phyloP scores from a whole-genome alignment of 768 basidiomycete species.

The Boletus vinaceobasis region DNA sequence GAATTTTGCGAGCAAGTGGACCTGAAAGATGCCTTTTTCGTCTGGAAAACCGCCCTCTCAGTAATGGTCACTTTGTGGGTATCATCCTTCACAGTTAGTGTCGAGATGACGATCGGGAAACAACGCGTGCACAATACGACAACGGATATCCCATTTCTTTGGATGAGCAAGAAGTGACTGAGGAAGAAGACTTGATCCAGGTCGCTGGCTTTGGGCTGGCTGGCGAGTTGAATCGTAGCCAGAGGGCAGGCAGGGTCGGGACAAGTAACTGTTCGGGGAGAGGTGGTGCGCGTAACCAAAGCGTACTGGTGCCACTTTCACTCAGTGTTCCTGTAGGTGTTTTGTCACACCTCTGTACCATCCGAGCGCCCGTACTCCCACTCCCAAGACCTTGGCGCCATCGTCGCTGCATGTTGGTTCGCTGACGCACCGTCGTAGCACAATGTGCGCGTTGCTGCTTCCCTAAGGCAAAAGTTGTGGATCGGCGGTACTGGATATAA shows the following conservation, averaged over 20 bases:
- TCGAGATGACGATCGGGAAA: slow-evolving; percentile 30
- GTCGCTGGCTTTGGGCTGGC: neutral
- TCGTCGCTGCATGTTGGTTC: neutral
- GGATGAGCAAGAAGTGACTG: slow-evolving; percentile 30
- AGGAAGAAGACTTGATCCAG: slow-evolving; percentile 15
- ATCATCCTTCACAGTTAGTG: slow-evolving; percentile 44
- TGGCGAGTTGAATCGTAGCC: slow-evolving; percentile 13
- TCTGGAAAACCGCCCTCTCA: slow-evolving; percentile 47
- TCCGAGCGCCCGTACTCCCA: slow-evolving; percentile 14
- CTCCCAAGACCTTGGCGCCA: slow-evolving; percentile 8
- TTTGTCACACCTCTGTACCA: slow-evolving; percentile 16
- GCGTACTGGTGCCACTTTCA: slow-evolving; percentile 20
- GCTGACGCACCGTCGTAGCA: slow-evolving; percentile 35
- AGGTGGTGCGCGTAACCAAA: slow-evolving; percentile 30
- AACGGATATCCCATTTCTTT: slow-evolving; percentile 17
- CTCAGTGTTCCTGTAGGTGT: slow-evolving; percentile 24
- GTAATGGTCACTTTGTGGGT: slow-evolving; percentile 28
- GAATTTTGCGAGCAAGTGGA: slow-evolving; percentile 40
- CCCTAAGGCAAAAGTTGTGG: slow-evolving; percentile 39
- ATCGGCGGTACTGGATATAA: slow-evolving; percentile 32
- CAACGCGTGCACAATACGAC: slow-evolving; percentile 12
- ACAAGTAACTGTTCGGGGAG: slow-evolving; percentile 23
- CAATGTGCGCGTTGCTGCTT: slow-evolving; percentile 40
- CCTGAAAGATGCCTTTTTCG: slow-evolving; percentile 65
- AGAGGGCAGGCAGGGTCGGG: slow-evolving; percentile 25